Evolutionary conservation across 2,329 filamentous ascomycete species (phyloP), one percentile per base, ranked within the genome.

Genomic region (Claviceps sp.): DNA sequence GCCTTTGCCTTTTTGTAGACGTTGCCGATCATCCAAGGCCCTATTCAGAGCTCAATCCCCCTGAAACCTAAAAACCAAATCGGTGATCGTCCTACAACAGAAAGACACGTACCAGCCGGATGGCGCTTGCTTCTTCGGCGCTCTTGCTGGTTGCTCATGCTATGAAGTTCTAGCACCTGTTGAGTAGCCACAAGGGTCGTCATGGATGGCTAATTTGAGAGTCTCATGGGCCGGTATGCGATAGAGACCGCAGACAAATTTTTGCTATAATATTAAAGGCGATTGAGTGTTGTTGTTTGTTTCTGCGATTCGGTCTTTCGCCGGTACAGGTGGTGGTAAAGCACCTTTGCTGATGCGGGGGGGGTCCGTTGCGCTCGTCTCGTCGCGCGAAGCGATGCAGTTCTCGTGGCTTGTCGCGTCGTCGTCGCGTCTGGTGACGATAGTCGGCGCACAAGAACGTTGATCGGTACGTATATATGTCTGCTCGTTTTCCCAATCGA

Each of bases 121-220:
- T 79, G 70, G 67, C 81, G 78, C 73, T 82, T 82, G 72, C 78
- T 83, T 65, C 75, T 72, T 67, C 79, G 74, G 63, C 75, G 74
- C 68, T 76, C 75, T 66, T 76, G 69, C 71, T 78, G 78, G 69
- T 79, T 81, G 72, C 72, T 78, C 81, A 84, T 84, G 75, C 78
- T 84, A 74, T 82, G 72, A 66, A 78, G 71, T 78, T 82, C 74
- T 70, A 84, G 72, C 72, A 79, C 77, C 70, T 76, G 74, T 66
- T 78, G 78, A 65, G 76, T 76, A 68, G 74, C 76, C 68, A 84
- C 73, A 69, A 84, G 72, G 67, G 81, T 83, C 79, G 81, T 84
- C 81, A 84, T 84, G 78, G 78, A 82, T 77, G 74, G 72, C 71
- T 65, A 57, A 57, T 58, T 62, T 50, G 7, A 53, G 59, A 58